These are phyloP conservation scores for Nakazawaea holstii DNA, from an alignment of 805 yeast genomes.

Conservation along the genomic window DNA sequence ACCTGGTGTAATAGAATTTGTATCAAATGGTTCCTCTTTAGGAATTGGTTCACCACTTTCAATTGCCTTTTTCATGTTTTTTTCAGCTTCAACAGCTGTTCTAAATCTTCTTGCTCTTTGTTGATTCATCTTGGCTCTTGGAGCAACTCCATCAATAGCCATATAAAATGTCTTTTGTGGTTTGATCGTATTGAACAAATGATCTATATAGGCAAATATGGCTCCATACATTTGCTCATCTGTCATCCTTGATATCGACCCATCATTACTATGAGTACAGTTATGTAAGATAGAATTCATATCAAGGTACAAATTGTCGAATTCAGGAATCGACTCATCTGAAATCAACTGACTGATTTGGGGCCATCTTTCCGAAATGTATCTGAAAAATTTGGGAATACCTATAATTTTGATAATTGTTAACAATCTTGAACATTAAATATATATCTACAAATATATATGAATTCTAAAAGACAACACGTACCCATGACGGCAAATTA, in stretches of 20 bases:
- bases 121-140: constrained; percentile 97
- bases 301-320: constrained; percentile 90
- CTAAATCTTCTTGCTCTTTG: constrained; percentile 95
- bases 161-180: constrained; percentile 85
- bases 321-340: constrained; percentile 82
- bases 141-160: constrained; percentile 99
- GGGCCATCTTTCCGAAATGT: constrained; percentile 99
- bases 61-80: constrained; percentile 66
- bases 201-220: constrained; percentile 93
- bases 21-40: constrained; percentile 81
- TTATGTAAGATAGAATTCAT: constrained; percentile 96
- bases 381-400: constrained; percentile 94
- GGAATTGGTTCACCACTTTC: constrained; percentile 71
- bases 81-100: constrained; percentile 90
- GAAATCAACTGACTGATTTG: constrained; percentile 81
- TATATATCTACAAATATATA: not conserved
- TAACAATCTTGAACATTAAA: not conserved
- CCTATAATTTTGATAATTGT: constrained; percentile 41
- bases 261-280: constrained; percentile 82
- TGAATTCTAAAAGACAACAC: not conserved
- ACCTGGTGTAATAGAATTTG: constrained; percentile 94
- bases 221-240: constrained; percentile 91
- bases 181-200: constrained; percentile 77
- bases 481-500: not conserved
- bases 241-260: constrained; percentile 54